Conservation (phyloP, 768 basidiomycete genomes). For the Mrakia blollopis region DNA sequence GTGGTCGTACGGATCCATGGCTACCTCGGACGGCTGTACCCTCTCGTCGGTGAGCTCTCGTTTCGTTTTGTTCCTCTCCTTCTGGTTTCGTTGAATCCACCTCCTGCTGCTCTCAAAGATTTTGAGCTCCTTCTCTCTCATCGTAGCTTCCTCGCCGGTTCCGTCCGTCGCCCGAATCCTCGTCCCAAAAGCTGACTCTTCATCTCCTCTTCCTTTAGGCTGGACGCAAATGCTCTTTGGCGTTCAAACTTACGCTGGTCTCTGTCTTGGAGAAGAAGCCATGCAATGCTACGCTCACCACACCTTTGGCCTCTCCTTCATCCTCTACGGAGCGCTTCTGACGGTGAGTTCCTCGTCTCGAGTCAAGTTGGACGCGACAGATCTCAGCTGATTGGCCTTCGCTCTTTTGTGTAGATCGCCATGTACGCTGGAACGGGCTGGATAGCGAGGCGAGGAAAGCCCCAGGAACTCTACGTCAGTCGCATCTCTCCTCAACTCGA, state of each 20-base stretch:
- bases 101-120: too few relatives aligned
- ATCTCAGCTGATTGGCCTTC: neutral
- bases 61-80: too few relatives aligned
- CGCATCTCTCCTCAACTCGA: neutral
- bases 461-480: slow-evolving; percentile 30
- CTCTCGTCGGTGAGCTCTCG: slow-evolving; percentile 18
- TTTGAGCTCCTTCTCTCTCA: too few relatives aligned
- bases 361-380: neutral
- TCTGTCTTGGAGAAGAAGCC: slow-evolving; percentile 29
- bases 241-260: slow-evolving; percentile 11
- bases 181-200: too few relatives aligned
- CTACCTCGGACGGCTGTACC: slow-evolving; percentile 28
- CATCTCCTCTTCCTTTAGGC: neutral
- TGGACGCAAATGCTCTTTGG: slow-evolving; percentile 26
- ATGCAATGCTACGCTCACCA: slow-evolving; percentile 31
- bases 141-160: neutral
- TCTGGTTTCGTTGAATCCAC: too few relatives aligned
- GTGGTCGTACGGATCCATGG: slow-evolving; percentile 17
- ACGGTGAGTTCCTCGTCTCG: slow-evolving; percentile 3
- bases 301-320: slow-evolving; percentile 28
- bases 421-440: slow-evolving; percentile 18
- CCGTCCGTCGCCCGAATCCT: too few relatives aligned
- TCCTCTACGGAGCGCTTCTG: slow-evolving; percentile 20
- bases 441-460: slow-evolving; percentile 15
- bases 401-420: slow-evolving; percentile 16